Base-by-base conservation (phyloP, 371 early-diverging fungal species). In the Circinella umbellata region DNA sequence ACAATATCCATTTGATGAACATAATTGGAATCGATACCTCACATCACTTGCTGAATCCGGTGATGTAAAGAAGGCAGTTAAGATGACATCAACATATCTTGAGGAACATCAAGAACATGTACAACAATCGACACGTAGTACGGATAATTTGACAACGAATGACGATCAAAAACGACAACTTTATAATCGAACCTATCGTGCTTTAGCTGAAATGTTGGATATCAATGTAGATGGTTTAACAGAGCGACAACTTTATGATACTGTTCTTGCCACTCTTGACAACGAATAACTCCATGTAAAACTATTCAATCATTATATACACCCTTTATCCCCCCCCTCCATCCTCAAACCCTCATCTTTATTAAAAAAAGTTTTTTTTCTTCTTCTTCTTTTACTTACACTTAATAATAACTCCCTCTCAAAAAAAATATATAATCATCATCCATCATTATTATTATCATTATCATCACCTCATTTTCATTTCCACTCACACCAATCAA, bases 1-100 rank as follows among this genome's bases (percentile, higher is more conserved):
- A 27, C 38, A 49, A 4, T 84, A 76, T 71, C 47, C 63, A 27
- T 82, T 84, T 60, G 82, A 81, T 61, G 82, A 73, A 9, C 75
- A 79, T 14, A 84, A 80, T 39, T 84, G 79, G 79, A 84, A 84
- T 60, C 67, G 78, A 3, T 80, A 79, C 27, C 63, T 80, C 13
- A 64, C 60, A 4, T 64, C 61, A n/a, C 62, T 74, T 36, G 37
- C 63, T 4, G 34, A 66, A 42, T 39, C 64, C 20, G 73, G 69
- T 54, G 53, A 46, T 11, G 10, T 70, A 3, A 55, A 69, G 1
- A 47, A 75, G 10, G 81, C 79, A 18, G 76, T 75, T 48, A 37
- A 36, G n/a, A 11, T 67, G 13, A 72, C 70, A 6, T 57, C 35
- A 4, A 61, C 39, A 14, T 66, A 71, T 18, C 68, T 80, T 10